Conservation (phyloP, 305 asterid genomes). For the Fraxinus sp. region DNA sequence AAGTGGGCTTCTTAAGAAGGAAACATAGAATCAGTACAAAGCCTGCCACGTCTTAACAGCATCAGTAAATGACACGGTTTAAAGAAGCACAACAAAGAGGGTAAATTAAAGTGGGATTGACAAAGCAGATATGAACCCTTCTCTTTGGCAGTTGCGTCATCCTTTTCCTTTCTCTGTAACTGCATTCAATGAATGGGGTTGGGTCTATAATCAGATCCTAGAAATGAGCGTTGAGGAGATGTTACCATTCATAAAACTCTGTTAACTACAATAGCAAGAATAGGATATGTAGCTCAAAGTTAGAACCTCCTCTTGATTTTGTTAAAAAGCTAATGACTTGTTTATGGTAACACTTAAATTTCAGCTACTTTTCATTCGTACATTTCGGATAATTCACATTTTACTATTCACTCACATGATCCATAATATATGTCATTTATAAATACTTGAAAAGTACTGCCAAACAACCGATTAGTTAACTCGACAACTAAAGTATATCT, state of each 20-base stretch:
- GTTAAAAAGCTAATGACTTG: not conserved
- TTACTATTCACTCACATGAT: not conserved
- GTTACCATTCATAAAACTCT: not conserved
- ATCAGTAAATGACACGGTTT: conserved; percentile 9
- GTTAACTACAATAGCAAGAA: no score
- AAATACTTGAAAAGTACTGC: not conserved
- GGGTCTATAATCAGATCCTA: not conserved
- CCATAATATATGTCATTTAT: not conserved
- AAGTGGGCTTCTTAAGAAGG: conserved; percentile 6
- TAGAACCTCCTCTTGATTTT: not conserved
- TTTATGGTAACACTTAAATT: not conserved
- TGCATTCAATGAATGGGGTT: conserved; percentile 17
- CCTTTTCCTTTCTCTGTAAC: conserved; percentile 10
- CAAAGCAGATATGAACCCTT: conserved; percentile 6
- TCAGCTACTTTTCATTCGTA: not conserved
- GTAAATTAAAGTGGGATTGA: not conserved
- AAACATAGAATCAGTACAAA: conserved; percentile 13
- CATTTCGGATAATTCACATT: not conserved
- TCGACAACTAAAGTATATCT: not conserved
- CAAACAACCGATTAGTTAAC: not conserved
- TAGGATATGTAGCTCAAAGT: not conserved
- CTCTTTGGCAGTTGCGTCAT: conserved; percentile 10
- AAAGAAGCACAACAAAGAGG: not conserved
- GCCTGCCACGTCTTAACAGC: not conserved
- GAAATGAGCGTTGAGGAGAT: not conserved